phyloP scores from a whole-genome alignment of 768 basidiomycete species.

The Podaxis sp. region DNA sequence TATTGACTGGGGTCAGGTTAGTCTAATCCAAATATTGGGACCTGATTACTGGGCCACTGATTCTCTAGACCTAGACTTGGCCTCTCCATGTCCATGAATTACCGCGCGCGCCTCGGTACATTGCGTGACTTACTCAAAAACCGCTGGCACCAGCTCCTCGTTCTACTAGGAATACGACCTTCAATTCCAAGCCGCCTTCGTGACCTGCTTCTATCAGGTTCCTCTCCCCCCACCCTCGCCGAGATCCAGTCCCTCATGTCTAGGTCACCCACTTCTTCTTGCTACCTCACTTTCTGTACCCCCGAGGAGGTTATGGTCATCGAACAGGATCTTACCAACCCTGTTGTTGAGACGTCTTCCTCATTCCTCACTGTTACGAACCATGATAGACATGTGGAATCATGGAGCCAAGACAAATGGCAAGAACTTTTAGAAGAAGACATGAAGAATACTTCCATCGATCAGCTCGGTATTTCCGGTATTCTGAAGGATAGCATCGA shows the following conservation, averaged over 20 bases:
- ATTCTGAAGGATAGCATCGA: conserved; percentile 34
- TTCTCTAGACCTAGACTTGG: conserved; percentile 15
- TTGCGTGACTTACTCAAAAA: conserved; percentile 24
- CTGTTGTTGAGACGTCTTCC: conserved; percentile 20
- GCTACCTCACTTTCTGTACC: conserved; percentile 38
- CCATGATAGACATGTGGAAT: conserved; percentile 32
- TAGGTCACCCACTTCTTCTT: conserved; percentile 25
- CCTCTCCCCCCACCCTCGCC: conserved; percentile 25
- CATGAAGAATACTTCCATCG: neutral
- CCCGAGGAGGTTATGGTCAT: conserved; percentile 29
- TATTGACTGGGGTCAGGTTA: conserved; percentile 37
- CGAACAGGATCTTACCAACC: conserved; percentile 33
- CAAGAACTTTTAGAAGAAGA: conserved; percentile 14
- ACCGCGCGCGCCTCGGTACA: conserved; percentile 24
- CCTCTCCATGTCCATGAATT: conserved; percentile 38
- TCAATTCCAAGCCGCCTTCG: conserved; percentile 35
- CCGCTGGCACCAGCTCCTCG: conserved; percentile 28
- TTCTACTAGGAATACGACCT: conserved; percentile 32
- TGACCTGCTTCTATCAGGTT: conserved; percentile 29
- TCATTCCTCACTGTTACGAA: conserved; percentile 36
- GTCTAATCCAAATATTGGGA: neutral
- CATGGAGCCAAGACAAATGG: conserved; percentile 22
- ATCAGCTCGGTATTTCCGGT: conserved; percentile 14
- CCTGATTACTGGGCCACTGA: neutral
- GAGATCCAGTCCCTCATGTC: conserved; percentile 22